These are phyloP conservation scores for Starmera pachycereana DNA, from an alignment of 805 yeast genomes.

Conservation along the genomic window DNA sequence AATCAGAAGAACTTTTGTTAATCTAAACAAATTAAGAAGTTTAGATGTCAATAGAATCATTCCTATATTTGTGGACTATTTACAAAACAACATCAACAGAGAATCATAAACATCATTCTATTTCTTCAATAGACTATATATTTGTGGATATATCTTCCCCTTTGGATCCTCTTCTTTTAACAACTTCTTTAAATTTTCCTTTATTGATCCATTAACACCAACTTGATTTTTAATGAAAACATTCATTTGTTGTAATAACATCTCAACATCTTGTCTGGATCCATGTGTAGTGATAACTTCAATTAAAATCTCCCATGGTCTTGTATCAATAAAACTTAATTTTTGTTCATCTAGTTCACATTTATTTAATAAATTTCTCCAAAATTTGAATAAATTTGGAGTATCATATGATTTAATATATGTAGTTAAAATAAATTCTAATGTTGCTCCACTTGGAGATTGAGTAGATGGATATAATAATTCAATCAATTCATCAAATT, in stretches of 20 bases:
- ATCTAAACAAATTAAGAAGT: conserved; percentile 68
- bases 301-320: conserved; percentile 15
- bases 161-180: not conserved
- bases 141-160: not conserved
- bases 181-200: not conserved
- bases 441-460: not conserved
- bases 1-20: conserved; percentile 72
- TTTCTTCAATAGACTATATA: not conserved
- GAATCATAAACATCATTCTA: conserved; percentile 7
- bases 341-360: not conserved
- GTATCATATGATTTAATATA: conserved; percentile 10
- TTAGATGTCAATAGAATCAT: conserved; percentile 60
- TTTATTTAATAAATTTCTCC: conserved; percentile 6
- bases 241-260: conserved; percentile 7
- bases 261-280: conserved; percentile 9
- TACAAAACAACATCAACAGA: conserved; percentile 41
- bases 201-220: not conserved
- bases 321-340: conserved; percentile 6
- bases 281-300: conserved; percentile 5
- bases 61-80: conserved; percentile 68
- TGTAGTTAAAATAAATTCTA: conserved; percentile 12
- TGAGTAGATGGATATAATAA: conserved; percentile 1
- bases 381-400: conserved; percentile 10
- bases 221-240: conserved; percentile 4
- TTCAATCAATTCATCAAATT: conserved; percentile 9